Base-by-base conservation (phyloP, 2,329 filamentous ascomycete species). In the Xylariomycetidae sp. region DNA sequence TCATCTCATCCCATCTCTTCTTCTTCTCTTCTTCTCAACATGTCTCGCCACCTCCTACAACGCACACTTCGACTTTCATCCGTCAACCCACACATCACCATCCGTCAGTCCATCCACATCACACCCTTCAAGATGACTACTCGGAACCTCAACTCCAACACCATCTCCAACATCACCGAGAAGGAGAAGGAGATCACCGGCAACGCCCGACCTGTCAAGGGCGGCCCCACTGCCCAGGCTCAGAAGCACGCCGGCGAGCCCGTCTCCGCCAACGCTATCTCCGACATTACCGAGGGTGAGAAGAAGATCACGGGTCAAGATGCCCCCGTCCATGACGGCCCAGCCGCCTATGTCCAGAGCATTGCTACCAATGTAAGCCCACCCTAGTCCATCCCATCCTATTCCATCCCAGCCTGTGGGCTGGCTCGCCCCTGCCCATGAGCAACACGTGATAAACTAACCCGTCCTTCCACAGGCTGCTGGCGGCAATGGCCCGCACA, bases 261-360 rank as follows among this genome's bases (percentile, higher is more conserved):
- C 5, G 37, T 66, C 26, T 58, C 49, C 5, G 29, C 48, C 2
- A 29, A 56, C 20, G 52, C 59, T 30, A 44, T 66, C 12, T 55
- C 57, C 33, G 61, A 63, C 40, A 63, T 66, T 33, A 57, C 58
- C 19, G 46, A 57, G 22, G 62, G 61, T 19, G 63, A 66, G 49
- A 54, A 56, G 27, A 51, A 42, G 3, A 48, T 66, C 26, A 64
- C 61, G 0, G 57, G 59, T 1, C 25, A 30, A 10, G 46, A 34
- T 3, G 53, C 48, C 2, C 47, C 49, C 1, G 37, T 59, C 3
- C 35, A 50, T 6, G 56, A 55, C 5, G 60, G 62, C 1, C 62
- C 63, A 2, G 60, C 61, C 5, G 48, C 58, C 2, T 37, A 57
- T 4, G 57, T 57, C 2, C 59, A 67, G 44, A 51, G 45, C 30